These are phyloP conservation scores for Alternaria sp. DNA, from an alignment of 2,329 filamentous ascomycete genomes.

Conservation along the genomic window DNA sequence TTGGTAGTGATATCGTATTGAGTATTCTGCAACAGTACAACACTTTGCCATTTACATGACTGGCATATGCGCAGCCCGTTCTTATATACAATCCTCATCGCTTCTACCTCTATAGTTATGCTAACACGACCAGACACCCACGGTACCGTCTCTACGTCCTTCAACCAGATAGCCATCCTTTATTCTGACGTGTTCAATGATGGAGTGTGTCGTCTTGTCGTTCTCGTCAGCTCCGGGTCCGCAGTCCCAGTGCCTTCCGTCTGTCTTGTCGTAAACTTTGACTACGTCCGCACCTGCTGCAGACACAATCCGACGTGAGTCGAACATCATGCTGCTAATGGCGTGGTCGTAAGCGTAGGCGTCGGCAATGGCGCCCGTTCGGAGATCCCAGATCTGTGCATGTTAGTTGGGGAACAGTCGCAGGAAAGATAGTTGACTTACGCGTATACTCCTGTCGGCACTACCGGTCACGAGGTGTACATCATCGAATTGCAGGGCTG, in stretches of 20 bases:
- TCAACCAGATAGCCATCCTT: constrained; percentile 95
- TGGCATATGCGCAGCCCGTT: constrained; percentile 15
- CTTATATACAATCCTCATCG: constrained; percentile 18
- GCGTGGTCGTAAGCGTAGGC: constrained; percentile 94
- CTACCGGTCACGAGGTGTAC: constrained; percentile 93
- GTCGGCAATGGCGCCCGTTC: constrained; percentile 93
- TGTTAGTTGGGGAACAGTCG: background rate
- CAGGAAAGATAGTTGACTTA: constrained; percentile 60
- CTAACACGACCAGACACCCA: constrained; percentile 77
- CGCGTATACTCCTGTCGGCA: constrained; percentile 88
- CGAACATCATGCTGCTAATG: constrained; percentile 97
- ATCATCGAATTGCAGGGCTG: constrained; percentile 94
- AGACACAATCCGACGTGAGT: constrained; percentile 83
- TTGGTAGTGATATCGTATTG: background rate
- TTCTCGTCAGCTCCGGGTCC: constrained; percentile 78
- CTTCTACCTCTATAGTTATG: background rate
- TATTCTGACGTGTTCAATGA: constrained; percentile 84
- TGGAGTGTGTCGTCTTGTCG: constrained; percentile 60
- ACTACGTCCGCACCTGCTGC: constrained; percentile 92
- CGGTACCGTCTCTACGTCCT: constrained; percentile 82
- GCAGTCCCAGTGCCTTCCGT: constrained; percentile 95
- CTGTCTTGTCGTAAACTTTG: constrained; percentile 98
- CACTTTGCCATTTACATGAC: constrained; percentile 14
- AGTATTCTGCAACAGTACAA: constrained; percentile 12
- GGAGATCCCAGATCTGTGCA: constrained; percentile 94